Base-by-base conservation (phyloP, 2,329 filamentous ascomycete genomes). In the Calonectria fujianensis region DNA sequence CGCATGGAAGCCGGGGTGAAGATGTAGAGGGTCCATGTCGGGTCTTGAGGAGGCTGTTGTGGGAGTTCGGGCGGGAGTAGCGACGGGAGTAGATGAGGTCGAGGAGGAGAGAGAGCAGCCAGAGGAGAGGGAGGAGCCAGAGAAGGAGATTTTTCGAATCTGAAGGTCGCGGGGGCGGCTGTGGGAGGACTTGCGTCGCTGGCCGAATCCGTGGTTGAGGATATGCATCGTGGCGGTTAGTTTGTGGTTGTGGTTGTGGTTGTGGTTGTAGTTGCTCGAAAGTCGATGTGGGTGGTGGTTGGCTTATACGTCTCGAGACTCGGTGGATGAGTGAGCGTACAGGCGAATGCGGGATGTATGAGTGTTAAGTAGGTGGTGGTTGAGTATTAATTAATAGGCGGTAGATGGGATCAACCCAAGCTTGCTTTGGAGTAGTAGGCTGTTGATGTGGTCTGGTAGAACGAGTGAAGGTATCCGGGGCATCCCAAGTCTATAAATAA, bases 111-210 rank as follows among this genome's bases (percentile, higher is more conserved):
- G 81, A 54, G 85, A 86, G 79, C 83, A 82, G 75, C 80, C 84
- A 9, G 83, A 84, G 10, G 83, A 84, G 70, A 86, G 82, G 1
- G 85, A 86, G 69, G 82, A 84, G 75, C 85, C 85, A 24, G 85
- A 86, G 77, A 86, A 85, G 57, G 85, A 86, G 63, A 86, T 77
- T 80, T 86, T 86, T 80, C 85, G 84, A 72, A 86, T 86, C 74
- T 85, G 84, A 31, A 86, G 82, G 69, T 85, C 82, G 63, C 84
- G 81, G 41, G 85, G 83, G 29, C 81, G 81, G 66, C 77, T 78
- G 75, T 82, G 83, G 73, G 80, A 74, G 66, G 81, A 79, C 80
- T 85, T 85, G 75, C 84, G 83, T 78, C 83, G 80, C 67, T 84
- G 81, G 78, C 82, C 80, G 79, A 85, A 84, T 78, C 84, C 80